Conservation (phyloP, 148 eudicot genomes). For the Silene uniflora region DNA sequence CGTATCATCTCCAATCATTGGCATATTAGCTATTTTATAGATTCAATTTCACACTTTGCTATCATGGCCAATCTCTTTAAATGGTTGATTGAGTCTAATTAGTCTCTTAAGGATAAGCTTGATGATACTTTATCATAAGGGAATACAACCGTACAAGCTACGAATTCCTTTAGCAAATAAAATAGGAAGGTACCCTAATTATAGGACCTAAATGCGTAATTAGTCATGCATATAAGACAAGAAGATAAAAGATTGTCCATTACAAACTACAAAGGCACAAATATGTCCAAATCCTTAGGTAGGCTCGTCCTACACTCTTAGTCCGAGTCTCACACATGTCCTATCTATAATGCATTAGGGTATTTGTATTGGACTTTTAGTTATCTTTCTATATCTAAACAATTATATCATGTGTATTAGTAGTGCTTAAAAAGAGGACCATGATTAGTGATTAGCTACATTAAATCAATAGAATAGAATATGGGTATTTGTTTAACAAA, state of each 20-base stretch:
- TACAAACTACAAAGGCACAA: too few relatives aligned
- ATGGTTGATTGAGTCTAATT: background rate
- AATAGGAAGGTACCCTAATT: constrained; percentile 3
- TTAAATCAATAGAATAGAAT: too few relatives aligned
- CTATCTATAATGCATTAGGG: background rate
- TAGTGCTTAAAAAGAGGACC: too few relatives aligned
- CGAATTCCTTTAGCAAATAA: background rate
- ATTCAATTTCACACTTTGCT: background rate
- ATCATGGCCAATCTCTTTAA: too few relatives aligned
- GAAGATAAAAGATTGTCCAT: background rate
- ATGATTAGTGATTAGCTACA: too few relatives aligned
- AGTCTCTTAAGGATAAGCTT: constrained; percentile 9
- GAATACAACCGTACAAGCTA: constrained; percentile 2
- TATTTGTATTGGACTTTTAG: background rate
- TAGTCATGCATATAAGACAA: constrained; percentile 5
- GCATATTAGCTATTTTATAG: background rate
- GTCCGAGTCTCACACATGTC: background rate
- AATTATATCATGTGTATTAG: too few relatives aligned
- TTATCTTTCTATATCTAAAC: background rate
- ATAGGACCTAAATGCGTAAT: constrained; percentile 1
- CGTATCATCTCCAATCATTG: background rate
- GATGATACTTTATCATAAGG: background rate
- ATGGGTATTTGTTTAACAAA: too few relatives aligned
- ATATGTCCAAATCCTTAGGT: constrained; percentile 3
- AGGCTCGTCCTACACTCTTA: background rate